Evolutionary conservation across 225 moss, liverwort and hornwort species (phyloP).

Genomic region (Polytrichum formosum): DNA sequence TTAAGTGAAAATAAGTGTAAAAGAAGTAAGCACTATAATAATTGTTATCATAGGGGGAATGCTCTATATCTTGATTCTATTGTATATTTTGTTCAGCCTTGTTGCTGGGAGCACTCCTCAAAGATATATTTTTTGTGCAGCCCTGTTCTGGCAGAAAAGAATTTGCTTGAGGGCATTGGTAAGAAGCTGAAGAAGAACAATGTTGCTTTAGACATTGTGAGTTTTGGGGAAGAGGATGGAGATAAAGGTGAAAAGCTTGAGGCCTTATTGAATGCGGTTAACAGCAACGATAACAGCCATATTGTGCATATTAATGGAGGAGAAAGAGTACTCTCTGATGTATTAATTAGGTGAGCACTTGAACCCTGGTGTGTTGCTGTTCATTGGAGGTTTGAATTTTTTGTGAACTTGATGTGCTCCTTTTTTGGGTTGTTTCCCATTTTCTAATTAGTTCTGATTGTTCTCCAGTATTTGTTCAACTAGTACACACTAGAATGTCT

Average conservation of each 20-base stretch:
- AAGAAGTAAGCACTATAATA: too few species aligned
- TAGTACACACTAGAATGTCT: too few species aligned
- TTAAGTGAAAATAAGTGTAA: too few species aligned
- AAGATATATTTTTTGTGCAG: slow-evolving; percentile 35
- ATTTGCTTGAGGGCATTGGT: slow-evolving; percentile 86
- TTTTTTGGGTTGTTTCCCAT: too few species aligned
- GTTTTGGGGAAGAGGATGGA: slow-evolving; percentile 93
- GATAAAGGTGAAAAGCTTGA: slow-evolving; percentile 90
- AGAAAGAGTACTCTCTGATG: slow-evolving; percentile 78
- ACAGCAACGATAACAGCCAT: slow-evolving; percentile 92
- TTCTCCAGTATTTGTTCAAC: too few species aligned
- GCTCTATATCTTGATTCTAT: neutral
- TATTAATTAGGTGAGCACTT: slow-evolving; percentile 74
- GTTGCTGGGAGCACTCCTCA: too few species aligned
- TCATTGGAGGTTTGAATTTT: too few species aligned
- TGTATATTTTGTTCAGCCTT: too few species aligned
- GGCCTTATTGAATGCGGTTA: slow-evolving; percentile 73
- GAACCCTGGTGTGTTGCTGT: neutral
- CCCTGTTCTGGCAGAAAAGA: slow-evolving; percentile 86
- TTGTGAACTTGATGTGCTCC: too few species aligned
- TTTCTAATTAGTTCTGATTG: too few species aligned
- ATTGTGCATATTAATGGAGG: slow-evolving; percentile 84
- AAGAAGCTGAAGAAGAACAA: slow-evolving; percentile 98
- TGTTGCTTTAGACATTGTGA: slow-evolving; percentile 94
- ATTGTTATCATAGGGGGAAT: too few species aligned